Base-by-base conservation (phyloP, 208 protist genomes). In the Acanthamoeba royreba region DNA sequence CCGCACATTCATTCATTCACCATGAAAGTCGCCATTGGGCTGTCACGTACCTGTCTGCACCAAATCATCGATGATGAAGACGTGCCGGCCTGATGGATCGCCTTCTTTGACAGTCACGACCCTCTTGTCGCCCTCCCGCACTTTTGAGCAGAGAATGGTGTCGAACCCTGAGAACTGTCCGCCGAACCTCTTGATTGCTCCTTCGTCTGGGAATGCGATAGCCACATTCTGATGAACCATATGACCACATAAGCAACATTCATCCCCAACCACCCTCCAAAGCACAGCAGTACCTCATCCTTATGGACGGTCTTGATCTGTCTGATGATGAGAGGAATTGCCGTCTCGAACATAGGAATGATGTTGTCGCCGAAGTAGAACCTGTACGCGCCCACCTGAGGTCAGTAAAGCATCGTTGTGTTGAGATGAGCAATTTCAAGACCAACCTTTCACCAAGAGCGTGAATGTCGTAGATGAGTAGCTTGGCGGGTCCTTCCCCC, bases 391-490 rank as follows among this genome's bases (percentile, higher is more conserved):
- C n/a, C n/a, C n/a, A n/a, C n/a, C n/a, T n/a, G n/a, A n/a, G n/a
- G n/a, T n/a, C n/a, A n/a, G n/a, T n/a, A 33, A 33, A 8, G 3
- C 58, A 66, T 0, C 31, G 4, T 4, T n/a, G 19, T n/a, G 17
- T 5, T 5, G 58, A 7, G 58, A 69, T 33, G 25, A 69, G 52
- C 25, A 3, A 58, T 28, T 28, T 9, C 13, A 17, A 63, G 8
- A 63, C 15, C 31, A 22, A 69, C 58, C 58, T 4, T 22, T 74
- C 95, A 13, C 93, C 83, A 15, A 97, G 81, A 8, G 96, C 94
- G 61, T 97, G 96, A 40, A 97, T 97, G 94, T 97, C 96, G 69
- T 92, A 96, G 35, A 97, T 95, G n/a, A 97, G 5, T n/a, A 97
- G 8, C 49, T 92, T 94, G 45, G 94, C 35, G 0, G 95, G 96